Base-by-base conservation (phyloP, 1,139 yeast species). In the Scheffersomyces segobiensis region DNA sequence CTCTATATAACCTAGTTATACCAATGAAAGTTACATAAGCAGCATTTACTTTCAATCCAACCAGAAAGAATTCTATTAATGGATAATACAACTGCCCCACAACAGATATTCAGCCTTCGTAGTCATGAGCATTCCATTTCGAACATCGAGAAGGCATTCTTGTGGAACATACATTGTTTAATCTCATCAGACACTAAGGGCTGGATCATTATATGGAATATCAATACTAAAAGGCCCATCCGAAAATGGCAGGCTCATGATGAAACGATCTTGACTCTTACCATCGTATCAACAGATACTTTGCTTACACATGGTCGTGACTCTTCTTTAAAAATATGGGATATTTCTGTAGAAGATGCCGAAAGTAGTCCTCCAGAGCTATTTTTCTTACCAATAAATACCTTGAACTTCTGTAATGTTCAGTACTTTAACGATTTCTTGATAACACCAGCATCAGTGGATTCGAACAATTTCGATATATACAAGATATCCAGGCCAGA, bases 271-370 rank as follows among this genome's bases (percentile, higher is more conserved):
- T 63, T 85, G 24, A 77, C 85, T 1, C 62, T 85, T 3, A 80
- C 17, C 14, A 50, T 8, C 17, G 26, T 48, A 48, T 24, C 51
- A 52, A 53, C 56, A 57, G 74, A 80, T 12, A 63, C 71, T 50
- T 51, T 85, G 0, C 57, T 86, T 42, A 82, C 87, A 1, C 90
- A 87, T 64, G 84, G 86, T 0, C 75, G 85, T 61, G 91, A 87
- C 65, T 80, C 86, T 0, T 71, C 73, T 19, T 67, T 85, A 8
- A 78, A 78, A 54, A 68, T 86, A 17, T 86, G 89, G 89, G 65
- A 72, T 47, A 55, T 80, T 66, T 50, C 65, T 1, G 52, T 3
- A 55, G 21, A 56, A 56, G 3, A 32, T 47, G 62, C 54, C n/a
- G 52, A 47, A 42, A 51, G 49, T 8, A 46, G 50, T 52, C 57